Conservation (phyloP, 371 early-diverging fungal species). For the Mucor piriformis region DNA sequence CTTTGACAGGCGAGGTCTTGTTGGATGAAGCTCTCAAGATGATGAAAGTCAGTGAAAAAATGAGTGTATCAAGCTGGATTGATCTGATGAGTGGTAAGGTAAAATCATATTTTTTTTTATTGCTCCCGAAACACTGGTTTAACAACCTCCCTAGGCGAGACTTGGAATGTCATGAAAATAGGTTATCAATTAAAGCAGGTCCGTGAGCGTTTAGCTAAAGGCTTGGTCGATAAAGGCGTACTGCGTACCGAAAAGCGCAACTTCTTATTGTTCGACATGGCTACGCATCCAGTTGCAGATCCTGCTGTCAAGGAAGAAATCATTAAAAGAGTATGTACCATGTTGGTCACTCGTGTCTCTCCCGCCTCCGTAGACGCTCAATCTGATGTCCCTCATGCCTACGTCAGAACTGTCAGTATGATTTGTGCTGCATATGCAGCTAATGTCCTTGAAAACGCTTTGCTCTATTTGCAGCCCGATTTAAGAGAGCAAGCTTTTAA, state of each 20-base stretch:
- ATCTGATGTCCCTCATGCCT: constrained; percentile 50
- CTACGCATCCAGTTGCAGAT: constrained; percentile 91
- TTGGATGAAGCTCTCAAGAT: constrained; percentile 92
- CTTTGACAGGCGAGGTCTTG: constrained; percentile 91
- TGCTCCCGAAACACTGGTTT: background rate
- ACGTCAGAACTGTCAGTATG: constrained; percentile 82
- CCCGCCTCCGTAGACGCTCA: constrained; percentile 43
- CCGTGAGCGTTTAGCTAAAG: constrained; percentile 94
- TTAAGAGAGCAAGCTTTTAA: constrained; percentile 86
- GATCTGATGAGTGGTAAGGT: constrained; percentile 91
- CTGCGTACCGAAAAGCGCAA: constrained; percentile 93
- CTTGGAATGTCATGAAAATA: constrained; percentile 96
- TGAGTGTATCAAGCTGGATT: constrained; percentile 92
- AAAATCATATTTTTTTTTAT: background rate
- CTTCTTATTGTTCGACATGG: constrained; percentile 95
- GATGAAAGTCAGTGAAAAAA: constrained; percentile 76
- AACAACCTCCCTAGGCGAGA: constrained; percentile 73
- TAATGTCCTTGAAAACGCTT: constrained; percentile 93
- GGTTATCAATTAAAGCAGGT: constrained; percentile 97
- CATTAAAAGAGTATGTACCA: constrained; percentile 77
- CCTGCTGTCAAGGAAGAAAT: constrained; percentile 84
- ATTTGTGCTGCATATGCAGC: constrained; percentile 96
- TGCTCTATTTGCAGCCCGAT: constrained; percentile 81
- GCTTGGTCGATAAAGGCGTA: constrained; percentile 97
- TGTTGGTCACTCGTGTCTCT: constrained; percentile 61